Conservation (phyloP, 371 early-diverging fungal genomes). For the Mortierella sp. region DNA sequence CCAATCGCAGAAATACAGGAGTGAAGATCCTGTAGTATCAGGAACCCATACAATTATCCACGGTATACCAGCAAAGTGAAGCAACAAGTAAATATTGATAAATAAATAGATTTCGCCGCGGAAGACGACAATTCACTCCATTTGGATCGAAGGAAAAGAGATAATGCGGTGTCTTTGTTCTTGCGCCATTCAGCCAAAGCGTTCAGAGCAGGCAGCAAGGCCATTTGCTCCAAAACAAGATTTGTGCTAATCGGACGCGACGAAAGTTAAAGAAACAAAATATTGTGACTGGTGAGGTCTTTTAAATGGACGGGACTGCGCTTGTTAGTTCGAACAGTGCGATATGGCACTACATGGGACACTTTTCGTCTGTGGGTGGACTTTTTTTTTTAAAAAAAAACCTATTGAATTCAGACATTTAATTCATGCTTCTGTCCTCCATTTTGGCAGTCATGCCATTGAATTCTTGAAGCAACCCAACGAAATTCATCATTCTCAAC, state of each 20-base stretch:
- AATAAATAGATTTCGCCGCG: conserved; percentile 20
- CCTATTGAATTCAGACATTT: not conserved
- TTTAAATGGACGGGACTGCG: not conserved
- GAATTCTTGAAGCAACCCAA: not conserved
- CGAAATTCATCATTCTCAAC: not conserved
- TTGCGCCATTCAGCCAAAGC: conserved; percentile 34
- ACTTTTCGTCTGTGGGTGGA: not conserved
- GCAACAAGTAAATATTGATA: conserved; percentile 3
- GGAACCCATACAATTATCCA: not conserved
- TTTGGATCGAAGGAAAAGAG: conserved; percentile 35
- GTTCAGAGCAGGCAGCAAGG: conserved; percentile 3
- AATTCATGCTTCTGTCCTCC: not conserved
- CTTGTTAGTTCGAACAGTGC: not conserved
- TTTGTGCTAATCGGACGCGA: conserved; percentile 28
- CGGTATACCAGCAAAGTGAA: not conserved
- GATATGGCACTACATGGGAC: not conserved
- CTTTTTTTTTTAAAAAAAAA: no score
- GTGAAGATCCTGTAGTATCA: conserved; percentile 4
- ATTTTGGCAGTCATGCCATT: not conserved
- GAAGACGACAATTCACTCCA: conserved; percentile 46
- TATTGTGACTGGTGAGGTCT: conserved; percentile 13
- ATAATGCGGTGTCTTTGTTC: conserved; percentile 25
- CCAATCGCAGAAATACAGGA: conserved; percentile 30
- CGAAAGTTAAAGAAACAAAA: conserved; percentile 22
- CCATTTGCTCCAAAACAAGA: conserved; percentile 7